Evolutionary conservation across 257 asterid genomes (phyloP).

Genomic region (Jacaranda copaia): DNA sequence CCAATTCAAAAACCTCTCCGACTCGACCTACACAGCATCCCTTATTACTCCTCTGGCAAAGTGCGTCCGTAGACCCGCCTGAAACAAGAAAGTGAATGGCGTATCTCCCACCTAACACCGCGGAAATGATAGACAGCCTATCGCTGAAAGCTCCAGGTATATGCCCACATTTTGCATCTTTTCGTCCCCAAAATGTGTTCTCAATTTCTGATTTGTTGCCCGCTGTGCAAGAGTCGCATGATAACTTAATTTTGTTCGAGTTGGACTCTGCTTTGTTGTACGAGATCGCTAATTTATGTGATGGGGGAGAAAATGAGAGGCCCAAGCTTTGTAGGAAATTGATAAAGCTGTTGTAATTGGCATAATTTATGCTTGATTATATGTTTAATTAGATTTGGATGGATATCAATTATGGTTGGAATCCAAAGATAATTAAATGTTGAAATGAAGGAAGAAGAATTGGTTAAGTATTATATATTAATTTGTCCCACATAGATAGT

Average conservation of each 20-base stretch:
- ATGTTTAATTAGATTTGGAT: too few relatives aligned
- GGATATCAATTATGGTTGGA: too few relatives aligned
- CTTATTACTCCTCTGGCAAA: conserved; percentile 82
- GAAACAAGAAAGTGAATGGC: conserved; percentile 51
- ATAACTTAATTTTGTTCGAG: conserved; percentile 78
- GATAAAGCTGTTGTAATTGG: too few relatives aligned
- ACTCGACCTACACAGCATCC: conserved; percentile 45
- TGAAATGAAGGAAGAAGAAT: too few relatives aligned
- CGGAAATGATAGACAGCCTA: conserved; percentile 41
- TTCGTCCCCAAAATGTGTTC: conserved; percentile 63
- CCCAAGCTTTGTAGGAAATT: too few relatives aligned
- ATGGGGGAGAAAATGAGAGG: too few relatives aligned
- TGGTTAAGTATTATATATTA: too few relatives aligned
- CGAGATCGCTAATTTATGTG: conserved; percentile 81
- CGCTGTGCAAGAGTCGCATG: conserved; percentile 68
- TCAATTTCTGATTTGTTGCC: conserved; percentile 66
- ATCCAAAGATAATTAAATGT: too few relatives aligned
- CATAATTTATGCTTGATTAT: too few relatives aligned
- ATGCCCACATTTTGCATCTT: conserved; percentile 55
- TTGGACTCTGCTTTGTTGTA: conserved; percentile 63
- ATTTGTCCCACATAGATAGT: too few relatives aligned
- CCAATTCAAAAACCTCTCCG: conserved; percentile 50
- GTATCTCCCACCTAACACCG: conserved; percentile 29
- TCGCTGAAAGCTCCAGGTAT: conserved; percentile 64
- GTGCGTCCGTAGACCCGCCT: conserved; percentile 76